Evolutionary conservation across 495 filamentous ascomycete species (phyloP).

Genomic region (Hypoxylon crocopeplum): DNA sequence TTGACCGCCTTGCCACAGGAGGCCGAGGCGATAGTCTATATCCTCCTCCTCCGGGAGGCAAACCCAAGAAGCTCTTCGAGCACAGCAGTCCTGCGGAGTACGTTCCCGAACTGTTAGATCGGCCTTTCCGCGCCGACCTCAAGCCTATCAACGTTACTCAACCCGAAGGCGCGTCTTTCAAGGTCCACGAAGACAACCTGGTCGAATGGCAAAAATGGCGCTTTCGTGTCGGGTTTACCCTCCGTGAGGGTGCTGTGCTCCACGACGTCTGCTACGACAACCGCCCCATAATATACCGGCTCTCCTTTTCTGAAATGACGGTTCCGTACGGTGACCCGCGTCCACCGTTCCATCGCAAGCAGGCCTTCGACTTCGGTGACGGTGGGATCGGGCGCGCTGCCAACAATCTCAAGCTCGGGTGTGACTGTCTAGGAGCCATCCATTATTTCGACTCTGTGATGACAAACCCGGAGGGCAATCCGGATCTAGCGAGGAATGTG

Average conservation of each 20-base stretch:
- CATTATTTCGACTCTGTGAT: constrained; percentile 72
- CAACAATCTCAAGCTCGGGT: constrained; percentile 74
- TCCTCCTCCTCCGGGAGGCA: constrained; percentile 8
- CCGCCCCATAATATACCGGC: constrained; percentile 69
- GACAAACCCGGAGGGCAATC: constrained; percentile 62
- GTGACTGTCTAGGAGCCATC: constrained; percentile 76
- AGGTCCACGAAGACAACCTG: constrained; percentile 51
- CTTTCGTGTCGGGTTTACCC: constrained; percentile 77
- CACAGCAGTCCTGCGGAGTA: constrained; percentile 57
- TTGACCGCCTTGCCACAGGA: constrained; percentile 62
- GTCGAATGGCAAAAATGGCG: constrained; percentile 76
- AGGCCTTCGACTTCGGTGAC: constrained; percentile 81
- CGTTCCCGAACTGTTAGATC: constrained; percentile 56
- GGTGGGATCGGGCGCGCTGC: constrained; percentile 76
- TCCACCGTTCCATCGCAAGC: constrained; percentile 75
- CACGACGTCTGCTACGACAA: constrained; percentile 75
- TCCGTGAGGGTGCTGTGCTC: constrained; percentile 71
- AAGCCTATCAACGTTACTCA: constrained; percentile 61
- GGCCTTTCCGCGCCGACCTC: constrained; percentile 53
- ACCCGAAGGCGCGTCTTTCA: constrained; percentile 60
- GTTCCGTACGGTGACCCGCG: constrained; percentile 80
- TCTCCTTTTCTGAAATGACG: constrained; percentile 77
- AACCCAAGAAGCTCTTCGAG: constrained; percentile 50
- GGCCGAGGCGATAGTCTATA: constrained; percentile 35
- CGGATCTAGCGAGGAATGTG: constrained; percentile 70